phyloP scores from a whole-genome alignment of 805 yeast species.

The Candida dendrica region DNA sequence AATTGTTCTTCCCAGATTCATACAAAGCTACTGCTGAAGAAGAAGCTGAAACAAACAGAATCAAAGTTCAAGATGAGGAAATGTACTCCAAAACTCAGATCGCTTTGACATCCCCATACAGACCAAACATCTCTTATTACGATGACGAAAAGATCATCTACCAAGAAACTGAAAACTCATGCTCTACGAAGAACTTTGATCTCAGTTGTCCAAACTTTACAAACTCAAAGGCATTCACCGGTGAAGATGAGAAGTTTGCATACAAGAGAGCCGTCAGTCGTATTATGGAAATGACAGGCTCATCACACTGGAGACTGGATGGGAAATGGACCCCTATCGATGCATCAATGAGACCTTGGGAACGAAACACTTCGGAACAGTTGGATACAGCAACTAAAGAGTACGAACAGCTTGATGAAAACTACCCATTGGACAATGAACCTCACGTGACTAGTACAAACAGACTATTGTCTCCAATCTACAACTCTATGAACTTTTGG shows the following conservation, averaged over 20 bases:
- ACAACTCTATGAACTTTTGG: constrained; percentile 52
- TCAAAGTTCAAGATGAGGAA: constrained; percentile 55
- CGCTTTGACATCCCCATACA: constrained; percentile 54
- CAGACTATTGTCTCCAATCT: constrained; percentile 30
- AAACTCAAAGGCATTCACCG: constrained; percentile 53
- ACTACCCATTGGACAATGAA: constrained; percentile 23
- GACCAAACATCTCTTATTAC: constrained; percentile 64
- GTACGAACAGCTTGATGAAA: constrained; percentile 10
- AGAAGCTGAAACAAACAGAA: constrained; percentile 24
- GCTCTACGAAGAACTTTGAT: constrained; percentile 7
- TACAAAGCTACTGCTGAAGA: constrained; percentile 16
- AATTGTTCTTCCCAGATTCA: constrained; percentile 57
- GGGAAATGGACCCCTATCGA: constrained; percentile 52
- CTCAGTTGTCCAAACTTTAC: constrained; percentile 31
- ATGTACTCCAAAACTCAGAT: constrained; percentile 60
- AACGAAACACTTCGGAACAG: constrained; percentile 14
- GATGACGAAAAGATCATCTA: constrained; percentile 37
- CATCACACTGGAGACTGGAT: constrained; percentile 41
- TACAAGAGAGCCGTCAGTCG: constrained; percentile 65
- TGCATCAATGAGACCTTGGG: constrained; percentile 53
- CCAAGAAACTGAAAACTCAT: constrained; percentile 11
- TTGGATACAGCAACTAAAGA: constrained; percentile 12
- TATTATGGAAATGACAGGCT: constrained; percentile 50
- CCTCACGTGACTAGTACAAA: constrained; percentile 8
- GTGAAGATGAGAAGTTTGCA: constrained; percentile 73